Evolutionary conservation across 2,329 filamentous ascomycete species (phyloP).

Genomic region (Apiospora phragmitis): DNA sequence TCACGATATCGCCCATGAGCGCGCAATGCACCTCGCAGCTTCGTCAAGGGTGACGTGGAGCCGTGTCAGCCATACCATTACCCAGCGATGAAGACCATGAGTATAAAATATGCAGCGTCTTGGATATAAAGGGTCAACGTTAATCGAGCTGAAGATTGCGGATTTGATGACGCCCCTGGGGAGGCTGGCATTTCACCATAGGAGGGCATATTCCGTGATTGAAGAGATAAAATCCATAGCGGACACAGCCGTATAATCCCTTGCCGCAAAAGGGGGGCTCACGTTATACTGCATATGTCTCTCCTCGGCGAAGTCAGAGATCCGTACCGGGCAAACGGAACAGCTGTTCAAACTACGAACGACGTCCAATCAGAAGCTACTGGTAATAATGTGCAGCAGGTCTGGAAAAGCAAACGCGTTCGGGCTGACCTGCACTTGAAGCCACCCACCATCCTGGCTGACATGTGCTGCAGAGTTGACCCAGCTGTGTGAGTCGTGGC

Average conservation of each 20-base stretch:
- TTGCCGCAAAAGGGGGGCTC: background rate
- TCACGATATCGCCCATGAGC: background rate
- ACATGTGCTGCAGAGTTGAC: background rate
- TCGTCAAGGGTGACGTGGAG: background rate
- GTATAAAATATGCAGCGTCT: background rate
- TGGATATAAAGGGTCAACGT: background rate
- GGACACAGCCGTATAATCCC: background rate
- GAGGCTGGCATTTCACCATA: background rate
- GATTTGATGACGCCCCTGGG: background rate
- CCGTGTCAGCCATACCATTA: background rate
- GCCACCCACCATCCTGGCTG: background rate
- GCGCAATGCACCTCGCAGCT: background rate
- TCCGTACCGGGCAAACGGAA: background rate
- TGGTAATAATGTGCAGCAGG: background rate
- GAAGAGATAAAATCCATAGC: background rate
- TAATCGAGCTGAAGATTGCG: background rate
- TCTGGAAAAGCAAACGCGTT: background rate
- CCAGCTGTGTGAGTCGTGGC: background rate
- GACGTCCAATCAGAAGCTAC: background rate
- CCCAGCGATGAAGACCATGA: background rate
- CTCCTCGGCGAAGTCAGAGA: background rate
- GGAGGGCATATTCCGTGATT: background rate
- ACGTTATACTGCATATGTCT: background rate
- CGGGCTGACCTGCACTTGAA: background rate
- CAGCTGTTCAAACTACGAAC: background rate